Evolutionary conservation across 306 rosid species (phyloP), one percentile per base, ranked within the genome.

Genomic region (Prunus mira): DNA sequence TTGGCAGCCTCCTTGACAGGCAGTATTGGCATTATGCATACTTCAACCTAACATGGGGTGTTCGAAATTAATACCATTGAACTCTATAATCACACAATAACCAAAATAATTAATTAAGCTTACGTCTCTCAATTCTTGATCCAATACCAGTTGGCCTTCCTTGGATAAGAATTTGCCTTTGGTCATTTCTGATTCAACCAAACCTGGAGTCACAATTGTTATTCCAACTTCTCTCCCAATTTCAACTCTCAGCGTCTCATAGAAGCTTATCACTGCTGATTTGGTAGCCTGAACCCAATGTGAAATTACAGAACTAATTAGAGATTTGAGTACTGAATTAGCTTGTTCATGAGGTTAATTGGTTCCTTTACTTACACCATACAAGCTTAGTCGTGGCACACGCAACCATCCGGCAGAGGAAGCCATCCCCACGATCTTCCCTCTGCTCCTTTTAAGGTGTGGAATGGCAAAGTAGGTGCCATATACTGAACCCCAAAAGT

Each of bases 401-500:
- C 86, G 78, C 70, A 86, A 72, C 92, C 94, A 89, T 72, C 85
- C 81, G 2, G 89, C 85, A 54, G 89, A 25, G 22, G 97, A 90
- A 45, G 90, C 68, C 30, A 93, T 73, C 60, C 50, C 87, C 41
- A 89, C 24, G 73, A 93, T 89, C 86, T 82, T 90, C 13, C 97
- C 94, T 67, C 45, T 82, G 84, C 72, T 77, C 69, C 24, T 64
- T 74, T 78, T 87, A 0, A 93, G 89, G 82, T 85, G 83, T 9
- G 93, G 91, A 49, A 87, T 76, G 41, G 94, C 88, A 70, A 81
- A 86, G 56, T 90, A 81, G 22, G 89, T 84, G 54, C 81, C 19
- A 45, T 81, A 87, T 0, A 82, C 89, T 1, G 85, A 81, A 79
- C 92, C 96, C 96, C 92, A 88, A 68, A 90, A 87, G 80, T 90